Percentiles rank a stretch among this genome's conserved stretches.
phyloP scores from a whole-genome alignment of 768 basidiomycete genomes.

The Amanita jacksonii region DNA sequence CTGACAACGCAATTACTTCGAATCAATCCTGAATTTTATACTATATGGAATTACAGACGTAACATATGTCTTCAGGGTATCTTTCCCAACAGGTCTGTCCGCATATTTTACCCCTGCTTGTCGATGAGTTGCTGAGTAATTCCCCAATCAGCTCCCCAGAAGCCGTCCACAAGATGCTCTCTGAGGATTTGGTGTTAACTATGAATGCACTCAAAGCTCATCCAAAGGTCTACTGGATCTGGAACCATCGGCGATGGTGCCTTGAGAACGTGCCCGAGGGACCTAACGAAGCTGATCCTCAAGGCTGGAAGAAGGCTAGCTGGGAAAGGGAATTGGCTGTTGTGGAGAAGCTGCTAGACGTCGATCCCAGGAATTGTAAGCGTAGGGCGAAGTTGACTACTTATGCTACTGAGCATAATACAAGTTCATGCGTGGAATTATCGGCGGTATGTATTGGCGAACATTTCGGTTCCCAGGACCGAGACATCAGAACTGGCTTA shows the following conservation, averaged over 20 bases:
- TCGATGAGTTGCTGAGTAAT: slow-evolving; percentile 8
- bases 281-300: slow-evolving; percentile 39
- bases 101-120: neutral
- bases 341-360: slow-evolving; percentile 88
- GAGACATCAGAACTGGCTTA: slow-evolving; percentile 69
- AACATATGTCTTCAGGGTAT: slow-evolving; percentile 64
- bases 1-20: slow-evolving; percentile 70
- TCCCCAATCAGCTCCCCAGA: slow-evolving; percentile 47
- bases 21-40: slow-evolving; percentile 92
- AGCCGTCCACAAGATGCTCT: slow-evolving; percentile 53
- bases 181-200: slow-evolving; percentile 73
- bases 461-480: slow-evolving; percentile 50
- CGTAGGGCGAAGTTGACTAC: slow-evolving; percentile 3
- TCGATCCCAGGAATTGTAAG: slow-evolving; percentile 90
- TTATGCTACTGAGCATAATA: neutral
- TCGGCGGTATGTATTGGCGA: slow-evolving; percentile 72
- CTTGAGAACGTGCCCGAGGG: slow-evolving; percentile 77
- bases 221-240: slow-evolving; percentile 98
- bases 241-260: slow-evolving; percentile 97
- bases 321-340: slow-evolving; percentile 85
- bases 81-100: slow-evolving; percentile 51
- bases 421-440: slow-evolving; percentile 95
- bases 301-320: slow-evolving; percentile 67
- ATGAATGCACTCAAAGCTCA: slow-evolving; percentile 70
- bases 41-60: slow-evolving; percentile 91